Evolutionary conservation across 129 eudicot genomes (phyloP).

Genomic region (Chrysanthemum seticuspe): DNA sequence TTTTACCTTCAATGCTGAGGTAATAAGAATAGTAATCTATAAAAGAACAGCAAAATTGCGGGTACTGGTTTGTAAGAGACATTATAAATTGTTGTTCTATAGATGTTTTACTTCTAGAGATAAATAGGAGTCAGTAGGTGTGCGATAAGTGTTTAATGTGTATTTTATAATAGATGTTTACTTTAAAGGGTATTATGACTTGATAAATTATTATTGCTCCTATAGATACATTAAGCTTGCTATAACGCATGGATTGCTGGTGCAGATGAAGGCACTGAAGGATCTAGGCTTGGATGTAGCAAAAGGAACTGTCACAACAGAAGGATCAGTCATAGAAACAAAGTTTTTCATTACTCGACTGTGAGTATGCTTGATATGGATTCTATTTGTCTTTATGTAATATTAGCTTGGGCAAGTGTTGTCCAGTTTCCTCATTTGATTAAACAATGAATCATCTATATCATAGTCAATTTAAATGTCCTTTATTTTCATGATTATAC

Average conservation of each 20-base stretch:
- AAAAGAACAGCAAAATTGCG: neutral
- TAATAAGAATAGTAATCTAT: conserved; percentile 10
- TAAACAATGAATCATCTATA: neutral
- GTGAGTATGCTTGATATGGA: conserved; percentile 48
- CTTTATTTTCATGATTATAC: conserved; percentile 5
- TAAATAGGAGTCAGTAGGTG: neutral
- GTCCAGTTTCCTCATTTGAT: too few relatives aligned
- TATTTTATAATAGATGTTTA: neutral
- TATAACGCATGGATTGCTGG: conserved; percentile 19
- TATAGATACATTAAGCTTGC: conserved; percentile 3
- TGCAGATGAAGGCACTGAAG: conserved; percentile 94
- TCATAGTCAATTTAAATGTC: neutral
- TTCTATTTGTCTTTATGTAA: conserved; percentile 7
- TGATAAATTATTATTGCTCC: neutral
- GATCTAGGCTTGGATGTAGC: conserved; percentile 85
- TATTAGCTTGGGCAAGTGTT: conserved; percentile 11
- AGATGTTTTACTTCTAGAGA: neutral
- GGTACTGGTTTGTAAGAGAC: conserved; percentile 4
- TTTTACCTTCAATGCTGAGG: conserved; percentile 12
- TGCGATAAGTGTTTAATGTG: neutral
- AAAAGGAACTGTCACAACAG: conserved; percentile 91
- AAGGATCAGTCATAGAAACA: conserved; percentile 70
- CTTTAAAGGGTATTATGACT: neutral
- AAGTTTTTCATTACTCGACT: conserved; percentile 55
- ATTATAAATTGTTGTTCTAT: neutral